A percentile compares a stretch with the other conserved stretches of the same genome.
Conservation (phyloP, 208 protist genomes). For the Leishmania amazonensis region DNA sequence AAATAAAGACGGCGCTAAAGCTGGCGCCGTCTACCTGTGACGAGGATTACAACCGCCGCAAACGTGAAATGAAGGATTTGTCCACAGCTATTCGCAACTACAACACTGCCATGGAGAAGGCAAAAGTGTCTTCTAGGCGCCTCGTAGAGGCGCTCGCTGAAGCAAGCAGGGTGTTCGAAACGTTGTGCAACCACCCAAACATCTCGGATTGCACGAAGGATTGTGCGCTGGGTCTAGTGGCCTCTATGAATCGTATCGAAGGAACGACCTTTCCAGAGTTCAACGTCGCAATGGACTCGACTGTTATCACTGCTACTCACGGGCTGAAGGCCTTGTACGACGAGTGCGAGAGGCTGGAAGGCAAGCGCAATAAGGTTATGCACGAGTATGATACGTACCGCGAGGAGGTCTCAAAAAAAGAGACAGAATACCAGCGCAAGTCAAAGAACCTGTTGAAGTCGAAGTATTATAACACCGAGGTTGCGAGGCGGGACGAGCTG, state of each 20-base stretch:
- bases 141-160: constrained; percentile 35
- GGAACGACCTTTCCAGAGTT: constrained; percentile 29
- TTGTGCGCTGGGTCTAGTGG: constrained; percentile 27
- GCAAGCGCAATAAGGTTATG: constrained; percentile 48
- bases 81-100: constrained; percentile 38
- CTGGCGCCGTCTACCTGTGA: constrained; percentile 45
- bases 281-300: constrained; percentile 37
- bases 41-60: constrained; percentile 45
- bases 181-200: constrained; percentile 29
- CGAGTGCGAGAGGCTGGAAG: constrained; percentile 50
- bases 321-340: constrained; percentile 45
- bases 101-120: constrained; percentile 48
- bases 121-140: constrained; percentile 32
- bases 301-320: constrained; percentile 29
- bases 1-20: constrained; percentile 45
- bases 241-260: constrained; percentile 37
- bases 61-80: constrained; percentile 37
- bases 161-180: constrained; percentile 41
- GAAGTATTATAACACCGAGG: constrained; percentile 43
- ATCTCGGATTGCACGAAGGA: constrained; percentile 30
- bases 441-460: constrained; percentile 52
- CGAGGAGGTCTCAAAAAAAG: constrained; percentile 51
- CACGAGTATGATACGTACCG: constrained; percentile 64
- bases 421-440: constrained; percentile 53
- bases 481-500: constrained; percentile 48